Conservation (phyloP, 345 rosid species). For the Adansonia digitata region DNA sequence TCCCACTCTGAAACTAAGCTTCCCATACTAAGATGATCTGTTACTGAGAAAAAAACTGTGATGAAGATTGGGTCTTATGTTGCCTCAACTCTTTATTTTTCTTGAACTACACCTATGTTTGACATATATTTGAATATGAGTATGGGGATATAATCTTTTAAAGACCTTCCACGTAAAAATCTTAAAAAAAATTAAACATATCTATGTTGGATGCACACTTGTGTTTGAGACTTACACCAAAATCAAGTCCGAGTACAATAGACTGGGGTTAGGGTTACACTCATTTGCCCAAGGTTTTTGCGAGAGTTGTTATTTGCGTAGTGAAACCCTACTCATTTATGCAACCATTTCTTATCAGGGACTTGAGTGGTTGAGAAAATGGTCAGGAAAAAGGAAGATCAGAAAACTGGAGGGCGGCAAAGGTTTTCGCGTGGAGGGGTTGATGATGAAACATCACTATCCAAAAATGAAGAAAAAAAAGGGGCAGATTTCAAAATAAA, state of each 20-base stretch:
- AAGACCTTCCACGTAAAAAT: no score
- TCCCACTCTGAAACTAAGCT: slow-evolving; percentile 11
- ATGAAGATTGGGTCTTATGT: no score
- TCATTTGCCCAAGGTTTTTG: not conserved
- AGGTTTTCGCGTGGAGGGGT: slow-evolving; percentile 5
- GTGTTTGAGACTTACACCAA: no score
- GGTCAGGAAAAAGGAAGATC: not conserved
- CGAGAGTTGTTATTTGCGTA: not conserved
- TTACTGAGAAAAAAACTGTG: no score
- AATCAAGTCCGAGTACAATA: no score
- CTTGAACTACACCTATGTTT: no score
- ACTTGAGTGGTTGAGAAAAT: not conserved
- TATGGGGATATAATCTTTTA: no score
- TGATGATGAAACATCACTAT: slow-evolving; percentile 28
- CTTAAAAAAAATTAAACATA: no score
- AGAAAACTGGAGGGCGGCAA: not conserved
- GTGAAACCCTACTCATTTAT: not conserved
- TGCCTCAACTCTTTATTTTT: no score
- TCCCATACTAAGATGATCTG: no score
- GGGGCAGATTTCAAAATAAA: not conserved
- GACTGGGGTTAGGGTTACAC: not conserved
- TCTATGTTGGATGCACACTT: no score
- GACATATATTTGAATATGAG: no score
- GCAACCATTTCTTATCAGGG: not conserved
- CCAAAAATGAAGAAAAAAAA: slow-evolving; percentile 7